A percentile compares a stretch with the other conserved stretches of the same genome.
Conservation (phyloP, 345 rosid species). For the Pugionium cornutum region DNA sequence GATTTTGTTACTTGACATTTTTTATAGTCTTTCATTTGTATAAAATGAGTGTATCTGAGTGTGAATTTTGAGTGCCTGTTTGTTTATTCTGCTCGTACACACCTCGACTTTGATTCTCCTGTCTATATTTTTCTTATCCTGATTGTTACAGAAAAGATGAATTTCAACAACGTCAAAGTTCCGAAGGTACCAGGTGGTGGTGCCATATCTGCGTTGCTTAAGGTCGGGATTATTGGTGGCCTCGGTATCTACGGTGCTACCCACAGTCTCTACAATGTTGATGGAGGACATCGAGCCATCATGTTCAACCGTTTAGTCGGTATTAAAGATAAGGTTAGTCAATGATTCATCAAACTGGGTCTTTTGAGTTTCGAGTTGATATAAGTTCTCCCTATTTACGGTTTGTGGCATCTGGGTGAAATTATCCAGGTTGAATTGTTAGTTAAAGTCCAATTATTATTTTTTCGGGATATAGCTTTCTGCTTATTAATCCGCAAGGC, state of each 20-base stretch:
- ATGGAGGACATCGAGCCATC: conserved; percentile 43
- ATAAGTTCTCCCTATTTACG: background rate
- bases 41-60: background rate
- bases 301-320: conserved; percentile 43
- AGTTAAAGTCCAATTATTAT: background rate
- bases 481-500: background rate
- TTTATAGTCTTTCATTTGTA: background rate
- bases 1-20: background rate
- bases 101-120: conserved; percentile 3
- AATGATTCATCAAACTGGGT: background rate
- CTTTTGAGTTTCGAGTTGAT: background rate
- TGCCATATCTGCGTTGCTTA: conserved; percentile 59
- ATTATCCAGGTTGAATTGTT: background rate
- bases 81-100: background rate
- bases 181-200: conserved; percentile 84
- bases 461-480: background rate
- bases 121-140: too few relatives aligned
- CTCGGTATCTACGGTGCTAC: conserved; percentile 66
- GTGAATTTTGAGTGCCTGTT: background rate
- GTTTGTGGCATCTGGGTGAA: background rate
- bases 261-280: conserved; percentile 44
- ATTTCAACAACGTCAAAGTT: conserved; percentile 66
- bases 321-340: conserved; percentile 39
- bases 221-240: conserved; percentile 69
- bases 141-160: conserved; percentile 36